Evolutionary conservation across 352 stramenopile genomes (phyloP).

Genomic region (Globisporangium rhizosaccharum): DNA sequence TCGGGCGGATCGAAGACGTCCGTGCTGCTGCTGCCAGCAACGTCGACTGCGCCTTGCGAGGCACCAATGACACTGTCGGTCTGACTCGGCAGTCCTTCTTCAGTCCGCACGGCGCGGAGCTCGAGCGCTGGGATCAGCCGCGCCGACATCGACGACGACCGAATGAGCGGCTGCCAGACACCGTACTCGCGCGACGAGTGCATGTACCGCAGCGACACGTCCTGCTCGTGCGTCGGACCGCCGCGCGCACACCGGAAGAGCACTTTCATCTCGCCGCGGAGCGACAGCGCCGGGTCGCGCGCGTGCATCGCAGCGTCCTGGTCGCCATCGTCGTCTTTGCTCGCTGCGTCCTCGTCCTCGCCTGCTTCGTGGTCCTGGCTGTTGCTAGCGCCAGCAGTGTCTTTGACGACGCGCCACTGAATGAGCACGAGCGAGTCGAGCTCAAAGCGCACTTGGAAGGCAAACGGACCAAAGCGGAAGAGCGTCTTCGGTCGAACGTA

Average conservation of each 20-base stretch:
- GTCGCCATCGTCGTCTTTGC: neutral
- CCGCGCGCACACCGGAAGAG: slow-evolving; percentile 5
- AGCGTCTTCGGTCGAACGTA: slow-evolving; percentile 27
- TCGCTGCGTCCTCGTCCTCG: neutral
- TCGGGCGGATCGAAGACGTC: slow-evolving; percentile 7
- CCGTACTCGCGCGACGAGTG: slow-evolving; percentile 4
- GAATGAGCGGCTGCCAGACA: slow-evolving; percentile 15
- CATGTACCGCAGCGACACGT: slow-evolving; percentile 11
- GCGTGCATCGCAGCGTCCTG: neutral
- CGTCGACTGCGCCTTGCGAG: neutral
- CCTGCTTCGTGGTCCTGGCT: neutral
- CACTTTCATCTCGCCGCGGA: slow-evolving; percentile 14
- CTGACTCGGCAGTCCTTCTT: slow-evolving; percentile 3
- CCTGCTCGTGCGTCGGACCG: slow-evolving; percentile 10
- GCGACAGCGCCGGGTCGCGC: slow-evolving; percentile 9
- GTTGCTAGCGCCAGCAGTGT: neutral
- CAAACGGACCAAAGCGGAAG: slow-evolving; percentile 24
- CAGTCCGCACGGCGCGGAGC: neutral
- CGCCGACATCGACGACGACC: slow-evolving; percentile 5
- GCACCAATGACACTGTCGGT: slow-evolving; percentile 2
- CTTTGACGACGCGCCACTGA: slow-evolving; percentile 28
- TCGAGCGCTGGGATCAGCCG: neutral
- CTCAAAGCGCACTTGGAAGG: slow-evolving; percentile 28
- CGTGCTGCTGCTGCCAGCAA: neutral
- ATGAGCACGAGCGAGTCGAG: slow-evolving; percentile 21